Conservation (phyloP, 306 rosid genomes). For the Carpinus viminea region DNA sequence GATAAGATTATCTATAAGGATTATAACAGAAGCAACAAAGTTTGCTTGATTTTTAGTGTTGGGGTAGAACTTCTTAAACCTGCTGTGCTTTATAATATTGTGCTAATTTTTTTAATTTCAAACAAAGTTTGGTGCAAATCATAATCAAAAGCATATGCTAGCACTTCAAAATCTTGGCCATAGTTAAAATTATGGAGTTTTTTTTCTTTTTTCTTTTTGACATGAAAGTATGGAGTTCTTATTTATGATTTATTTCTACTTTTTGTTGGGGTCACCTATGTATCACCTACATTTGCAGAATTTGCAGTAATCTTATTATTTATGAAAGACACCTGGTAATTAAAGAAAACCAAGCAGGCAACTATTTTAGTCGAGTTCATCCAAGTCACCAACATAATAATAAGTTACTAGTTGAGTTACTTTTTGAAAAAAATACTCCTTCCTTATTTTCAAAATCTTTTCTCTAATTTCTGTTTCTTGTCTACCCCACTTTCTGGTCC, state of each 20-base stretch:
- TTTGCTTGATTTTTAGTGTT: neutral
- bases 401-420: constrained; percentile 1
- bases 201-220: too few relatives aligned
- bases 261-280: neutral
- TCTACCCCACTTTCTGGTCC: neutral
- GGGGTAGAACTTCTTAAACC: neutral
- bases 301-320: neutral
- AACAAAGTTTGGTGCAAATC: neutral
- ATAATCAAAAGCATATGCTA: neutral
- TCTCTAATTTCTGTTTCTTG: constrained; percentile 1
- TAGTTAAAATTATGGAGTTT: neutral
- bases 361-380: neutral
- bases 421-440: neutral
- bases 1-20: neutral
- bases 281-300: neutral
- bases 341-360: neutral
- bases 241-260: neutral
- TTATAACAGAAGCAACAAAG: neutral
- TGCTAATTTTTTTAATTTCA: neutral
- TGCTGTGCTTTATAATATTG: neutral
- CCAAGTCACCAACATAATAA: neutral
- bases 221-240: neutral
- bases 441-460: neutral
- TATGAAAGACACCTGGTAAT: neutral
- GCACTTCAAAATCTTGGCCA: neutral